Conservation (phyloP, 352 stramenopile species). For the Sclerospora graminicola region DNA sequence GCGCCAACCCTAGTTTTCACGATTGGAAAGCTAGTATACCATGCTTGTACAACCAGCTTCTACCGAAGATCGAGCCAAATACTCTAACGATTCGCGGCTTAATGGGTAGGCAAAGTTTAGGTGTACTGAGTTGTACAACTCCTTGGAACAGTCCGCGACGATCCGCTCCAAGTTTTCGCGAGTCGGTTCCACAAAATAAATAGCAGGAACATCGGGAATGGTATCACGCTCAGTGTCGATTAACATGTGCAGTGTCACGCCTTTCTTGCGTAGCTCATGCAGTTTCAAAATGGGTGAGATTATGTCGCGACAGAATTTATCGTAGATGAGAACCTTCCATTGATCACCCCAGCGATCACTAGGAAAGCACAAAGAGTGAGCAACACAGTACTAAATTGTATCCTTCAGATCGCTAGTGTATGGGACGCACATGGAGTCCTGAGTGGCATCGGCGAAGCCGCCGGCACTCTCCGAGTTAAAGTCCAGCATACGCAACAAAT, state of each 20-base stretch:
- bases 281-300: slow-evolving; percentile 98
- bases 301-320: slow-evolving; percentile 92
- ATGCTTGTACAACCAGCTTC: slow-evolving; percentile 69
- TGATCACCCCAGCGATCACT: slow-evolving; percentile 77
- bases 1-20: not conserved
- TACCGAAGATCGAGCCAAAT: slow-evolving; percentile 72
- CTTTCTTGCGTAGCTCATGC: slow-evolving; percentile 91
- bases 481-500: slow-evolving; percentile 75
- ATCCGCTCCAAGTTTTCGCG: slow-evolving; percentile 92
- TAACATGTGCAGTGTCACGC: slow-evolving; percentile 96
- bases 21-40: slow-evolving; percentile 19
- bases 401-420: not conserved
- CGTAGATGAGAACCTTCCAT: slow-evolving; percentile 97
- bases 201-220: slow-evolving; percentile 94
- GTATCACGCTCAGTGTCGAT: slow-evolving; percentile 89
- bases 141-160: slow-evolving; percentile 87
- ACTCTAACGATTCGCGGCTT: slow-evolving; percentile 77
- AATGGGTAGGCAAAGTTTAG: slow-evolving; percentile 93
- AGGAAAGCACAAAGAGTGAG: not conserved
- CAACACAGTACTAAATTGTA: too few relatives aligned
- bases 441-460: slow-evolving; percentile 19
- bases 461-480: slow-evolving; percentile 64
- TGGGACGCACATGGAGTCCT: slow-evolving; percentile 25
- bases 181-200: slow-evolving; percentile 96
- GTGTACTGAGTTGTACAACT: slow-evolving; percentile 89